Evolutionary conservation across 1,284 basidiomycete species (phyloP), one percentile per base, ranked within the genome.

Genomic region (Trichosporon ovoides): DNA sequence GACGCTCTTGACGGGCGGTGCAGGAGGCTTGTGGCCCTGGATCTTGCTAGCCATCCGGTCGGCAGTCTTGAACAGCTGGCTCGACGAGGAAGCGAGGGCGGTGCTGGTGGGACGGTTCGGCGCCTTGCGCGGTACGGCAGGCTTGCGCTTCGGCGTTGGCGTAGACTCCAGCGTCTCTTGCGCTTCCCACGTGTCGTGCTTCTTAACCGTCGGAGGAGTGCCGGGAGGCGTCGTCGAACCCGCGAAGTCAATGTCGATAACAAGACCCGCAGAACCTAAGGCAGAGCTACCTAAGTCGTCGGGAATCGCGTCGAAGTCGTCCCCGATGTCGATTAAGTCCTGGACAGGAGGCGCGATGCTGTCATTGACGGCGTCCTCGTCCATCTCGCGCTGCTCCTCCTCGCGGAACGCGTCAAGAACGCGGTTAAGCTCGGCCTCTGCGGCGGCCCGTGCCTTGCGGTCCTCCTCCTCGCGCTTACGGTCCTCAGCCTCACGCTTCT

Each of bases 1-100:
- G 19, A 93, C 72, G 55, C 88, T 90, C 80, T 91, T 93, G 53
- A 91, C 83, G 0, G 77, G 80, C 65, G 68, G 74, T 12, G 70
- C 61, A 11, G 68, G 66, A 14, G 76, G 69, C 63, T 75, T 78
- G 60, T 75, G 66, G 33, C 75, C 74, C 3, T 74, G 55, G 0
- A 69, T 63, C 64, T 77, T 77, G 34, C 67, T 64, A 14, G 73
- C 76, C 38, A 77, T 73, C 9, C 59, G 66, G 6, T 68, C 61
- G 24, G 72, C 75, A 22, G 74, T 74, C 35, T 55, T 59, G 31
- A 74, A 64, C 3, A 66, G 50, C 38, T 58, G 61, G n/a, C n/a
- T n/a, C 11, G 37, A 38, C 12, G 60, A 56, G 10, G 52, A 53
- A 14, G 36, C 38, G 24, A 51, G 52, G 18, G 38, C 34, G 28